Conservation (phyloP, 257 asterid genomes). For the Rubia yunnanensis region DNA sequence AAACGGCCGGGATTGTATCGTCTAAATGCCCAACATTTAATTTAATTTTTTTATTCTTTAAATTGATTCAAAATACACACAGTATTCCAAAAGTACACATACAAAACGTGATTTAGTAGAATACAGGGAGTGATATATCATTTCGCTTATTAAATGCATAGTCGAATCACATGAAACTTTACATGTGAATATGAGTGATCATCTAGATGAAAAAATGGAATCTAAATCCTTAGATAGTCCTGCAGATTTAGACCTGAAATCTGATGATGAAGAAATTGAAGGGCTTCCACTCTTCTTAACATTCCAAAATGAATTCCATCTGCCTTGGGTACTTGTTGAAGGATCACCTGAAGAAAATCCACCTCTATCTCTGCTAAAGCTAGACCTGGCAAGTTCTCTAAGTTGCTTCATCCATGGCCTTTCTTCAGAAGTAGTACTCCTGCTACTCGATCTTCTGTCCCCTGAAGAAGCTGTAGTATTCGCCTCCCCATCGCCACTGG, state of each 20-base stretch:
- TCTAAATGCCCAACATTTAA: no score
- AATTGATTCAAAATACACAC: no score
- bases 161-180: background rate
- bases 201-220: slow-evolving; percentile 75
- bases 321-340: slow-evolving; percentile 42
- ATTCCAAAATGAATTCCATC: slow-evolving; percentile 64
- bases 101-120: no score
- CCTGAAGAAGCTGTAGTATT: slow-evolving; percentile 23
- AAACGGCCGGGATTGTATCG: no score
- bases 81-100: no score
- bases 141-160: background rate
- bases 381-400: slow-evolving; percentile 66
- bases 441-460: slow-evolving; percentile 38
- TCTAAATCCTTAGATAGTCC: slow-evolving; percentile 70
- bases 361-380: slow-evolving; percentile 53
- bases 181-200: slow-evolving; percentile 5
- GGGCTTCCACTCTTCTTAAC: slow-evolving; percentile 65
- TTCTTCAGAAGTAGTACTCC: slow-evolving; percentile 41
- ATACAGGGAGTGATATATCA: no score
- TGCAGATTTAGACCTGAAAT: slow-evolving; percentile 50
- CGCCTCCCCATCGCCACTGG: slow-evolving; percentile 22
- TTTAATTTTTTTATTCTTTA: no score
- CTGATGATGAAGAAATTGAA: slow-evolving; percentile 48
- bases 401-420: slow-evolving; percentile 71
- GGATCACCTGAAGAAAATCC: slow-evolving; percentile 35